These are phyloP conservation scores for Sporothrix dimorphospora DNA, from an alignment of 2,329 filamentous ascomycete genomes.

Conservation along the genomic window DNA sequence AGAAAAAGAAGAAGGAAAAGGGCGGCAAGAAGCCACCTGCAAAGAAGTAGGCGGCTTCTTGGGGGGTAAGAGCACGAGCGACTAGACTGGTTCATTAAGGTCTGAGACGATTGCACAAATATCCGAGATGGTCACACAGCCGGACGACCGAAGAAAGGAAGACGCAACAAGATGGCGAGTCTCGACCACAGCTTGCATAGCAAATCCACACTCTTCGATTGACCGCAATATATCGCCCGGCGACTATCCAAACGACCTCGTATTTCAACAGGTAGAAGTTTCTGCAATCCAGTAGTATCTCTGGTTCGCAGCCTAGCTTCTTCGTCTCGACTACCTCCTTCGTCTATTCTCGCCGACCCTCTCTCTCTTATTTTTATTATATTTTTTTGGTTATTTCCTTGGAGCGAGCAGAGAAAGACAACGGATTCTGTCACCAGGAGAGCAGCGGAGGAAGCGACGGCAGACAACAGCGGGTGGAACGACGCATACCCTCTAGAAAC, in stretches of 20 bases:
- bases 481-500: neutral
- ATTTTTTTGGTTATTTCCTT: neutral
- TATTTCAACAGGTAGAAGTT: too few relatives aligned
- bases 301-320: too few relatives aligned
- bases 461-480: neutral
- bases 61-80: neutral
- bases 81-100: neutral
- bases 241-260: too few relatives aligned
- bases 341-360: neutral
- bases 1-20: slow-evolving; percentile 58
- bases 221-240: too few relatives aligned
- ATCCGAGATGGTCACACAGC: neutral
- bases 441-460: neutral
- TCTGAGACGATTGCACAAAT: too few relatives aligned
- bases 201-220: too few relatives aligned
- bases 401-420: neutral
- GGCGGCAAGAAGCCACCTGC: slow-evolving; percentile 38
- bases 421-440: neutral
- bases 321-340: neutral
- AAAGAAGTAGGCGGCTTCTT: slow-evolving; percentile 27
- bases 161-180: neutral
- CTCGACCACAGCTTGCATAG: too few relatives aligned
- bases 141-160: neutral
- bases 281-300: too few relatives aligned
- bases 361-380: neutral